Evolutionary conservation across 257 asterid species (phyloP), one percentile per base, ranked within the genome.

Genomic region (Mitragyna speciosa): DNA sequence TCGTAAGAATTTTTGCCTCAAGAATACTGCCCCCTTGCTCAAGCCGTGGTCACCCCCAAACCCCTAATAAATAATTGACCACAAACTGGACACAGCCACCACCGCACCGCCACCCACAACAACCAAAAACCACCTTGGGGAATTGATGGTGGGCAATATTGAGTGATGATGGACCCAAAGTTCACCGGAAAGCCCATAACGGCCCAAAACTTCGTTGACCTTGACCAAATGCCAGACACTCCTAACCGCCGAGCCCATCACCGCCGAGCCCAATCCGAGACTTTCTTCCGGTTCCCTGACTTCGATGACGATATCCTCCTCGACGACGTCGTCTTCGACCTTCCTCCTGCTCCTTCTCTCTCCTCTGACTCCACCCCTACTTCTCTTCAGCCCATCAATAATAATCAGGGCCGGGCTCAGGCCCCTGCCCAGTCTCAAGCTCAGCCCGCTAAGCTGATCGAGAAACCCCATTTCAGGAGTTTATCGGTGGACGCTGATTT

Each of bases 221-320:
- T 94, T 47, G 97, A 92, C 84, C 96, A 89, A 89, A 90, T 94
- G 92, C 86, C 91, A 24, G 94, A 94, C 64, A 89, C 93, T 36
- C 97, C 97, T 5, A 87, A 88, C 52, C 93, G 96, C 0, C 79
- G 90, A 73, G 72, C 87, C 77, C 85, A 81, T 88, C 98, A 94
- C 87, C 98, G 98, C 76, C 93, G 97, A 3, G 90, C 97, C 78
- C 97, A 88, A 31, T 94, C 98, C 14, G 98, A 94, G 83, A 90
- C 94, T 81, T 91, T 93, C 86, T 90, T 88, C 90, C 98, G 95
- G 2, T 89, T 90, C 86, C 91, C 92, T 0, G 95, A 90, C 86
- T 82, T 90, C 76, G 97, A 92, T 82, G 96, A 91, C 73, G 89
- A 86, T 14, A 84, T 90, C 82, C 84, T 89, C 73, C 66, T 94